These are phyloP conservation scores for Penicillium aurantiogriseum DNA, from an alignment of 2,329 filamentous ascomycete species.

Conservation along the genomic window DNA sequence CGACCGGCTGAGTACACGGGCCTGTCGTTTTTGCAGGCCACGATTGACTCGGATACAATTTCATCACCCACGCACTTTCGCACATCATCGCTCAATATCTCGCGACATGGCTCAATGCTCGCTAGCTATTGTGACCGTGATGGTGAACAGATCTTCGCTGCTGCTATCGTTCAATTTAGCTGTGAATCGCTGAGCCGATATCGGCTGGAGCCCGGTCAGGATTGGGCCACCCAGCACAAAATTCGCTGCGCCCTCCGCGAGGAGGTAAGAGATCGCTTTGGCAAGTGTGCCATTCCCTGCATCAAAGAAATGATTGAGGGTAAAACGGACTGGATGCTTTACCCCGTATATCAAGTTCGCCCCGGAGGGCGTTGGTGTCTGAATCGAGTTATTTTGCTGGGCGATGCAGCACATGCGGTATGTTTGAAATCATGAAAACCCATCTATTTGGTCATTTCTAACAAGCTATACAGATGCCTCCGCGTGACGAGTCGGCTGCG, in stretches of 20 bases:
- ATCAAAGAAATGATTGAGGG: slow-evolving; percentile 39
- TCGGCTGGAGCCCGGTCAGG: slow-evolving; percentile 31
- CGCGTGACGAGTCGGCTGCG: slow-evolving; percentile 47
- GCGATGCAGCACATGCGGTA: slow-evolving; percentile 51
- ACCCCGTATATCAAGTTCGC: slow-evolving; percentile 45
- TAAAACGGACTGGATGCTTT: slow-evolving; percentile 43
- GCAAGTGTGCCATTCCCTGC: slow-evolving; percentile 35
- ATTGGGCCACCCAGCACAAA: slow-evolving; percentile 34
- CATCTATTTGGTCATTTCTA: background rate
- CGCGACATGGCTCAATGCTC: slow-evolving; percentile 40
- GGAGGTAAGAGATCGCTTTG: slow-evolving; percentile 40
- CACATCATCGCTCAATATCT: slow-evolving; percentile 41
- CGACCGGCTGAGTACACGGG: slow-evolving; percentile 42
- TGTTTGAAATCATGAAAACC: slow-evolving; percentile 11
- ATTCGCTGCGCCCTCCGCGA: slow-evolving; percentile 37
- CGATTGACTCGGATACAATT: slow-evolving; percentile 26
- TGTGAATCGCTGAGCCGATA: slow-evolving; percentile 28
- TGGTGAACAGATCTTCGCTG: slow-evolving; percentile 39
- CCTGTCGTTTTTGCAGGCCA: slow-evolving; percentile 42
- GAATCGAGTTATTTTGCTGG: slow-evolving; percentile 43
- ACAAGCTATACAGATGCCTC: slow-evolving; percentile 44
- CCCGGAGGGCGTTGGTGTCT: slow-evolving; percentile 42
- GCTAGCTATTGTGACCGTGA: slow-evolving; percentile 41
- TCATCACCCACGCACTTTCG: slow-evolving; percentile 37
- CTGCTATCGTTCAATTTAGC: slow-evolving; percentile 41